phyloP scores from a whole-genome alignment of 2,329 filamentous ascomycete genomes.

The Didymosphaeria variabile region DNA sequence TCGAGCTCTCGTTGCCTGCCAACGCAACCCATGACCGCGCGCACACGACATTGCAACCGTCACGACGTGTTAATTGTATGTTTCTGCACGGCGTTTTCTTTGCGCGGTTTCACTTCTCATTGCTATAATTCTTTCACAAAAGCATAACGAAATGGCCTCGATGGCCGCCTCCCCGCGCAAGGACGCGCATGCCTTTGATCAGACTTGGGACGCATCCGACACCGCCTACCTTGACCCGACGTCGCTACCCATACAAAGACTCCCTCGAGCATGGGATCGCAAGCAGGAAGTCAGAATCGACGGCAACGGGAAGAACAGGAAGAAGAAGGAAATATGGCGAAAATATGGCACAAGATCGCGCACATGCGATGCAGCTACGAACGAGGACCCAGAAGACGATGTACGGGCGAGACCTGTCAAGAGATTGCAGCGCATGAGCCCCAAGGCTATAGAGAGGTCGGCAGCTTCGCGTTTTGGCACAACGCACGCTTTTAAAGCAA shows the following conservation, averaged over 20 bases:
- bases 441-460: constrained; percentile 41
- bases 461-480: constrained; percentile 29
- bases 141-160: constrained; percentile 18
- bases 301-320: constrained; percentile 46
- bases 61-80: constrained; percentile 8
- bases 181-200: constrained; percentile 41
- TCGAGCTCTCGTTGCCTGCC: constrained; percentile 12
- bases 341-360: constrained; percentile 48
- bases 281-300: constrained; percentile 53
- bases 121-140: constrained; percentile 23
- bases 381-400: constrained; percentile 36
- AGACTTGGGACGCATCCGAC: constrained; percentile 54
- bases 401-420: constrained; percentile 56
- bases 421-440: constrained; percentile 52
- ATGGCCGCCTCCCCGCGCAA: constrained; percentile 46
- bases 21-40: constrained; percentile 19
- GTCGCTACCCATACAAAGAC: constrained; percentile 52
- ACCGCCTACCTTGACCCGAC: constrained; percentile 52
- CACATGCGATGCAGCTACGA: constrained; percentile 20
- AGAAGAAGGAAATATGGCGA: constrained; percentile 59
- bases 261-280: constrained; percentile 60
- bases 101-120: constrained; percentile 16
- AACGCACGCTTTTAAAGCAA: constrained; percentile 45
- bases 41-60: constrained; percentile 15
- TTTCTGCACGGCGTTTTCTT: neutral